These are phyloP conservation scores for Diaporthe capsici DNA, from an alignment of 2,329 filamentous ascomycete genomes.

Conservation along the genomic window DNA sequence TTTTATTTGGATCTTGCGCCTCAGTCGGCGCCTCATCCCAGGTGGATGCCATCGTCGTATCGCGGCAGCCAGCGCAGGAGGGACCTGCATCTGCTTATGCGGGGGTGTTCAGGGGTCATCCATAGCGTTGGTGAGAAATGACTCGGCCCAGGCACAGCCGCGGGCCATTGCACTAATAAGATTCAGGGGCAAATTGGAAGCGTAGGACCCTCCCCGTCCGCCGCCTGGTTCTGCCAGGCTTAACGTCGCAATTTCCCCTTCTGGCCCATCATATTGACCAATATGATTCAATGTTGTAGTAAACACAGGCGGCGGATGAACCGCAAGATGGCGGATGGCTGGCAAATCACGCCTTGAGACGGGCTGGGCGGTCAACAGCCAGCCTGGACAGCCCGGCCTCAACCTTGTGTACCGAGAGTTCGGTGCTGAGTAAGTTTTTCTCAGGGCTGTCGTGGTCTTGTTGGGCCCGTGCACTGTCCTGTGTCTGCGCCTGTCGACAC, in stretches of 20 bases:
- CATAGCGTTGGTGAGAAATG: constrained; percentile 26
- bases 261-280: constrained; percentile 22
- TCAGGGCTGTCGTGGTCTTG: not conserved
- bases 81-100: constrained; percentile 19
- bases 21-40: constrained; percentile 17
- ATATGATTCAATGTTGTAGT: constrained; percentile 26
- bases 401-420: not conserved
- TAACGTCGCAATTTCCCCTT: constrained; percentile 32
- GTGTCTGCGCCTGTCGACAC: constrained; percentile 18
- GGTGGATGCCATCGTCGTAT: constrained; percentile 28
- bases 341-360: constrained; percentile 24
- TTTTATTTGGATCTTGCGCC: constrained; percentile 37
- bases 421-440: constrained; percentile 13
- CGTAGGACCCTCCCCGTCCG: constrained; percentile 29
- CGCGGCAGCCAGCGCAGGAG: not conserved
- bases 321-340: constrained; percentile 23
- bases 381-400: not conserved
- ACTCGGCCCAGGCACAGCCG: constrained; percentile 30
- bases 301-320: not conserved
- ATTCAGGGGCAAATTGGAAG: constrained; percentile 38
- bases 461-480: constrained; percentile 15
- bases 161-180: constrained; percentile 29
- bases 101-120: constrained; percentile 30
- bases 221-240: constrained; percentile 4
- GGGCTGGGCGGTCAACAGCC: constrained; percentile 10